Base-by-base conservation (phyloP, 2,329 filamentous ascomycete genomes). In the Cytospora mali region DNA sequence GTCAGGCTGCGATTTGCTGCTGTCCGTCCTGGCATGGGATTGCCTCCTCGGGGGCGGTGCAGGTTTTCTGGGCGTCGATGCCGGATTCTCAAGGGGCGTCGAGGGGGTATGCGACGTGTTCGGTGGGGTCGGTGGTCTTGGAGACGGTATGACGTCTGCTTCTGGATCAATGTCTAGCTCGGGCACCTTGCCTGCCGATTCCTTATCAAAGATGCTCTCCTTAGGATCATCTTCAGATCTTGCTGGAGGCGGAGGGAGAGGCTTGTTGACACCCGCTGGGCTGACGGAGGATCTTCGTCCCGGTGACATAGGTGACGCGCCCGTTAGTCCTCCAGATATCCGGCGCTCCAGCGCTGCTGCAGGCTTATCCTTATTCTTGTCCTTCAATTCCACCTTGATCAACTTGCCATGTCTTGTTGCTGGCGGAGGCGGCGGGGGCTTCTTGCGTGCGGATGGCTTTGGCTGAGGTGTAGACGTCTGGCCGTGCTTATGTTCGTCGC, bases 391-490 rank as follows among this genome's bases (percentile, higher is more conserved):
- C 50, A 78, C 73, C 67, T 81, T 86, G 67, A 94, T 89, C 21
- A 88, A 81, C 74, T 89, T 93, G 5, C 92, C 92, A 75, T 93
- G 90, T 60, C 90, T 86, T 57, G 89, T 92, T 71, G 84, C 92
- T 13, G 81, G 81, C 25, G 90, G 90, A 7, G 89, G 89, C 16
- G 89, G 89, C 16, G 89, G 89, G 66, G 85, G 85, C 74, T 85
- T 87, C 71, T 88, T 90, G 67, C 81, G 77, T 48, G 77, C 64
- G 54, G 71, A 50, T 4, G 68, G 65, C 7, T 68, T 67, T 7
- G 69, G 64, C 25, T 70, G 63, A n/a, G 68, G 66, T 18, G 35
- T 18, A 39, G 67, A 67, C 33, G 71, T 67, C 51, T 79, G 70
- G 54, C 74, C 71, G 64, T 70, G 76, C 46, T 72, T 76, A 58